Evolutionary conservation across 768 basidiomycete species (phyloP).

Genomic region (Hericium rajendrae): DNA sequence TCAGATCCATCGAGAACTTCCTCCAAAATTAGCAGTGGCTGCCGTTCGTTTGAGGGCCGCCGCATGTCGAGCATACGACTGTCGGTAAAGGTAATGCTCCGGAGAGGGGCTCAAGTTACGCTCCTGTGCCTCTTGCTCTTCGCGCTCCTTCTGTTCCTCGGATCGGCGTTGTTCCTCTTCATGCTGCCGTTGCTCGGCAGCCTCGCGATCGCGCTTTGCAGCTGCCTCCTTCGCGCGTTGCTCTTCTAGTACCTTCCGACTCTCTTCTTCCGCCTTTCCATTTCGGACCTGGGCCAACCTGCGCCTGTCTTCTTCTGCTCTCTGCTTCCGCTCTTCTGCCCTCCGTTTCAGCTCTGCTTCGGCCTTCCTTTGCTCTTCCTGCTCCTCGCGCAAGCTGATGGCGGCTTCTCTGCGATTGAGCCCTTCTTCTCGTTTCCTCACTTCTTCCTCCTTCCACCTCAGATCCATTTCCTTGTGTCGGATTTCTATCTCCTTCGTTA

Average conservation of each 20-base stretch:
- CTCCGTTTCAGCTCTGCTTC: slow-evolving; percentile 21
- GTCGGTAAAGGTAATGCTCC: no score
- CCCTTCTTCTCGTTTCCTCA: slow-evolving; percentile 18
- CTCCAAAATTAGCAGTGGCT: no score
- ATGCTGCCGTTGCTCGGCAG: slow-evolving; percentile 19
- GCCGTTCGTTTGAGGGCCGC: no score
- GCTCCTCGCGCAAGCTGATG: slow-evolving; percentile 11
- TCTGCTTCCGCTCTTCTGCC: slow-evolving; percentile 12
- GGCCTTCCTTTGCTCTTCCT: slow-evolving; percentile 16
- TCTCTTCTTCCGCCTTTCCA: slow-evolving; percentile 15
- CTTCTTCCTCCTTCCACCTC: slow-evolving; percentile 18
- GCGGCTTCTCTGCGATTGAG: slow-evolving; percentile 26
- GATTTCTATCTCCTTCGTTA: slow-evolving; percentile 22
- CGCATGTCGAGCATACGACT: no score
- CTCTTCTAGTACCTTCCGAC: slow-evolving; percentile 21
- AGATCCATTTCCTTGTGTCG: slow-evolving; percentile 24
- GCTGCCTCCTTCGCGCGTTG: slow-evolving; percentile 23
- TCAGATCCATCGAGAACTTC: no score
- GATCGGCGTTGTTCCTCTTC: slow-evolving; percentile 8
- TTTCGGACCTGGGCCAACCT: background rate
- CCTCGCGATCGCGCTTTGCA: slow-evolving; percentile 23
- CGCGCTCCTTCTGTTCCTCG: slow-evolving; percentile 6
- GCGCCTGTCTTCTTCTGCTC: background rate
- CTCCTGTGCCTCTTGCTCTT: slow-evolving; percentile 2
- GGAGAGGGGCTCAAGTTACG: background rate